Base-by-base conservation (phyloP, 768 basidiomycete genomes). In the Dendrothele bispora region DNA sequence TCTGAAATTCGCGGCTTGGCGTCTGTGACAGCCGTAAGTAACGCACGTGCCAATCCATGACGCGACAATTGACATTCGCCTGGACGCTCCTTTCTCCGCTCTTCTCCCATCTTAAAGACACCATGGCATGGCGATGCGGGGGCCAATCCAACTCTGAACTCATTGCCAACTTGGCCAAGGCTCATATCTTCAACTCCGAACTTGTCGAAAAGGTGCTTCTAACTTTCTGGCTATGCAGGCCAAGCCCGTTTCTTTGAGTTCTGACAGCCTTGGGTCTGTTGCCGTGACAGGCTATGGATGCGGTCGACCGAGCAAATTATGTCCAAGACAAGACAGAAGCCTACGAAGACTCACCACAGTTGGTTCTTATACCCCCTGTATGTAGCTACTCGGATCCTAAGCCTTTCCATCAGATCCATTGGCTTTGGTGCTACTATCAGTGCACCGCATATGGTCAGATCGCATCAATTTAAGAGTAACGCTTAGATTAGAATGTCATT, bases 381-480 rank as follows among this genome's bases (percentile, higher is more conserved):
- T 38, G 6, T 24, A 48, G 48, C 6, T 28, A n/a, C 11, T 14
- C 10, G 26, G 44, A 4, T 24, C 29, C 22, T 6, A 11, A 11
- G 22, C 25, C 52, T 20, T 25, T 37, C 20, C 11, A 51, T 28
- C 57, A 89, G 88, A 62, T 51, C 74, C 15, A 93, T 94, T 43
- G 88, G 89, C 2, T 78, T 87, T 58, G 85, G 83, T 11, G 95
- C 94, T 12, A 99, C 95, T 0, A 98, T 99, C 52, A 91, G 88
- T 30, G 95, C 95, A 0, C 95, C 95, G 1, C 95, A 99, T 62
- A 98, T 98, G 95, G 88, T 86, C n/a, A 43, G 18, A n/a, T 38
- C 37, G 24, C 29, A 27, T 39, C 24, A 36, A 24, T n/a, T 25
- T 25, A 32, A 15, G 22, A 12, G n/a, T 38, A 20, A 7, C 28